These are phyloP conservation scores for Dentipellis fragilis DNA, from an alignment of 768 basidiomycete genomes.

Conservation along the genomic window DNA sequence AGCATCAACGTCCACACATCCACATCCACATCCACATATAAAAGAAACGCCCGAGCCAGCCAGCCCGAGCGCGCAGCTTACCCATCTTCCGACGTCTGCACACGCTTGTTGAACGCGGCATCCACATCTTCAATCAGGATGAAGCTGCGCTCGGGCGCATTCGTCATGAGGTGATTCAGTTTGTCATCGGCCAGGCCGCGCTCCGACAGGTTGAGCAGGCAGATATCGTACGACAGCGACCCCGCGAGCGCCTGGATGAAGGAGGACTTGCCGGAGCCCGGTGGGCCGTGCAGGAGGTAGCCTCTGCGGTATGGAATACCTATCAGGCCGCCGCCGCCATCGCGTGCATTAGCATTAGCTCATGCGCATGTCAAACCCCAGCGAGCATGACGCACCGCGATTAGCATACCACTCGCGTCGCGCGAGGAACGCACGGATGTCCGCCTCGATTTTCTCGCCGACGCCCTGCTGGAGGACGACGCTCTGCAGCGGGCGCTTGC, in stretches of 20 bases:
- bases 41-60: too few species aligned
- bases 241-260: constrained; percentile 98
- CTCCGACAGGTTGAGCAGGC: constrained; percentile 90
- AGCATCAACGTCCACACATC: constrained; percentile 4
- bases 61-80: constrained; percentile 30
- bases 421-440: constrained; percentile 72
- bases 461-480: constrained; percentile 81
- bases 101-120: constrained; percentile 90
- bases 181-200: constrained; percentile 96
- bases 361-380: too few species aligned
- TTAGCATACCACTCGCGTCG: constrained; percentile 94
- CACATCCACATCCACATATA: not conserved
- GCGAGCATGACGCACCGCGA: constrained; percentile 43
- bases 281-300: constrained; percentile 91
- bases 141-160: constrained; percentile 87
- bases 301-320: constrained; percentile 97
- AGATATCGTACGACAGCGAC: constrained; percentile 88
- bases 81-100: constrained; percentile 89
- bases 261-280: constrained; percentile 96
- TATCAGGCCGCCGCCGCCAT: constrained; percentile 21
- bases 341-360: not conserved
- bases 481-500: constrained; percentile 77
- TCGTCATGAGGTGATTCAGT: constrained; percentile 84
- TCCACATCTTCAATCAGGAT: constrained; percentile 97
- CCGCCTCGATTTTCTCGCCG: constrained; percentile 74